Evolutionary conservation across 805 yeast species (phyloP).

Genomic region (Saccharomycopsis capsularis): DNA sequence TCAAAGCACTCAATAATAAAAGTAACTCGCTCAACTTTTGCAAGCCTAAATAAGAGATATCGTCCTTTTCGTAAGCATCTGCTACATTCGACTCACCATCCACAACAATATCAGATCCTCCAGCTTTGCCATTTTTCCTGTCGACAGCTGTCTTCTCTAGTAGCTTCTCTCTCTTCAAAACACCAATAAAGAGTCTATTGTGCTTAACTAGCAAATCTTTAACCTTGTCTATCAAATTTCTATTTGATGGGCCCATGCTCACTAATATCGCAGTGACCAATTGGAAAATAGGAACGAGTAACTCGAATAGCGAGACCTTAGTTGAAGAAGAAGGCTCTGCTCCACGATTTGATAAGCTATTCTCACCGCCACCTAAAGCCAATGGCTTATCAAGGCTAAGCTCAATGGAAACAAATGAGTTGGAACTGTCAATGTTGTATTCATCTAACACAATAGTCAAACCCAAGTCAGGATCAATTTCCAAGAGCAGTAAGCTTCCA

Average conservation of each 20-base stretch:
- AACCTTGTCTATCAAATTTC: slow-evolving; percentile 47
- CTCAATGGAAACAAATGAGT: slow-evolving; percentile 32
- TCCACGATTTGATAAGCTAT: slow-evolving; percentile 23
- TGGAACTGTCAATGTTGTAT: slow-evolving; percentile 26
- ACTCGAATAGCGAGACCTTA: slow-evolving; percentile 52
- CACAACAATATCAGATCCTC: background rate
- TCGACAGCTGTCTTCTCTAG: slow-evolving; percentile 23
- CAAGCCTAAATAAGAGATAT: slow-evolving; percentile 33
- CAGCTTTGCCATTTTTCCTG: too few species aligned
- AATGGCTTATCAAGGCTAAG: slow-evolving; percentile 49
- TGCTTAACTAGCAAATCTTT: slow-evolving; percentile 44
- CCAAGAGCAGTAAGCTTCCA: slow-evolving; percentile 47
- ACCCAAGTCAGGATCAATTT: slow-evolving; percentile 76
- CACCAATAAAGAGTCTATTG: slow-evolving; percentile 50
- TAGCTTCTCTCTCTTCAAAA: slow-evolving; percentile 51
- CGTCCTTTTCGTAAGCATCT: slow-evolving; percentile 27
- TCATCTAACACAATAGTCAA: slow-evolving; percentile 43
- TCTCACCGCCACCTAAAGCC: slow-evolving; percentile 26
- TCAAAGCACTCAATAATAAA: slow-evolving; percentile 45
- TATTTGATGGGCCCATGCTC: slow-evolving; percentile 73
- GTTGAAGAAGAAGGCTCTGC: slow-evolving; percentile 6
- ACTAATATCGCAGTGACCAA: slow-evolving; percentile 58
- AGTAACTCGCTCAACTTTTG: slow-evolving; percentile 49
- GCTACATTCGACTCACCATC: slow-evolving; percentile 23
- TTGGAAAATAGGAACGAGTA: slow-evolving; percentile 69